Evolutionary conservation across 305 asterid species (phyloP).

Genomic region (Rubia balearica): DNA sequence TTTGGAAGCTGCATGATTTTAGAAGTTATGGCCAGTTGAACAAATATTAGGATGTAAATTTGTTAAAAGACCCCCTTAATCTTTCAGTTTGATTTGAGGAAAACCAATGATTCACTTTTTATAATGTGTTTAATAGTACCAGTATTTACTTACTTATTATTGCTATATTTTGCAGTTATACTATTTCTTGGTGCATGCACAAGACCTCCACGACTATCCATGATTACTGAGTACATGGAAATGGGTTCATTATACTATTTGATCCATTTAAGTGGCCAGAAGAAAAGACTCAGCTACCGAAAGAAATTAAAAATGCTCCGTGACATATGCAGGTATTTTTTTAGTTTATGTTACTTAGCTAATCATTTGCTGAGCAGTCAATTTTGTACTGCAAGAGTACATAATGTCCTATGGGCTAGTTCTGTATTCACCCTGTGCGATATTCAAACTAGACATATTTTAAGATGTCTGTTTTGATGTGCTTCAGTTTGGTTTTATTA

Average conservation of each 20-base stretch:
- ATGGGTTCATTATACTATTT: slow-evolving; percentile 89
- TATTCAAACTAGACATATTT: neutral
- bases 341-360: neutral
- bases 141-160: neutral
- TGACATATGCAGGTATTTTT: slow-evolving; percentile 92
- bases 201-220: slow-evolving; percentile 83
- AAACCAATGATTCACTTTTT: neutral
- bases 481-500: neutral
- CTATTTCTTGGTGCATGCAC: slow-evolving; percentile 98
- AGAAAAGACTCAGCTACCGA: slow-evolving; percentile 85
- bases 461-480: neutral
- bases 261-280: slow-evolving; percentile 93
- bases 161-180: slow-evolving; percentile 61
- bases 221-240: slow-evolving; percentile 98
- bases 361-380: neutral
- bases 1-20: neutral
- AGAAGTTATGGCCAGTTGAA: neutral
- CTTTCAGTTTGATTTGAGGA: neutral
- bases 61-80: neutral
- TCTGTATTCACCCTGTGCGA: neutral
- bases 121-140: neutral
- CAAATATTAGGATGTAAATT: neutral
- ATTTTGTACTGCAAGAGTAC: neutral
- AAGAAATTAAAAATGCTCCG: slow-evolving; percentile 90
- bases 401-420: neutral